These are phyloP conservation scores for Rhizophora mangle DNA, from an alignment of 345 rosid species.

Conservation along the genomic window DNA sequence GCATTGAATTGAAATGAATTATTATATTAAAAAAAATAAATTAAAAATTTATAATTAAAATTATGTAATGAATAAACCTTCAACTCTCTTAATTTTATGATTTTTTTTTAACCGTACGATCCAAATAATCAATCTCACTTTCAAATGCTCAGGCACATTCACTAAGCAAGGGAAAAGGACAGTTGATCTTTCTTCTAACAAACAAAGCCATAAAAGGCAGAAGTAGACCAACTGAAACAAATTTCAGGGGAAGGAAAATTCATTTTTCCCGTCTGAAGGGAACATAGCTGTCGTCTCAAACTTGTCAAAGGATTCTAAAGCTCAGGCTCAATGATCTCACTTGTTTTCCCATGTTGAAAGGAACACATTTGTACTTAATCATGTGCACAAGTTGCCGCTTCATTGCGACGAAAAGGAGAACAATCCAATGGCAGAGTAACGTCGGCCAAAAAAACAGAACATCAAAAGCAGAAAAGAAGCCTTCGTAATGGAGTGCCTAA, in stretches of 20 bases:
- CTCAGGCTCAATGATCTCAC: constrained; percentile 23
- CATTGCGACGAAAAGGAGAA: constrained; percentile 69
- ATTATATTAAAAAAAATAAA: too few relatives aligned
- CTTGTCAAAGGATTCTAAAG: neutral
- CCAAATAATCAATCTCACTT: too few relatives aligned
- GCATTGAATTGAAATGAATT: too few relatives aligned
- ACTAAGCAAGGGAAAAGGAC: constrained; percentile 2
- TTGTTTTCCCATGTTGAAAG: constrained; percentile 58
- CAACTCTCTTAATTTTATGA: too few relatives aligned
- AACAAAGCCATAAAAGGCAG: neutral
- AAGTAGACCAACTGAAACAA: neutral
- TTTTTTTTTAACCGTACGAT: too few relatives aligned
- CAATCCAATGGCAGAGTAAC: constrained; percentile 66
- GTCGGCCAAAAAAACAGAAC: constrained; percentile 89
- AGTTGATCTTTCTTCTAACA: neutral
- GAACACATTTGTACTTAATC: constrained; percentile 62
- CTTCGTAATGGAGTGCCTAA: constrained; percentile 70
- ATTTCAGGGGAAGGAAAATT: neutral
- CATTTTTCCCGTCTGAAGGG: neutral
- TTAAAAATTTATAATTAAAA: too few relatives aligned
- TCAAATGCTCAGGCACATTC: neutral
- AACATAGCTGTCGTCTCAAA: neutral
- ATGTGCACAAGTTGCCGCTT: constrained; percentile 64
- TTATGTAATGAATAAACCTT: too few relatives aligned
- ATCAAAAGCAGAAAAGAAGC: constrained; percentile 66